Conservation (phyloP, 306 rosid species). For the Canavalia ensiformis region DNA sequence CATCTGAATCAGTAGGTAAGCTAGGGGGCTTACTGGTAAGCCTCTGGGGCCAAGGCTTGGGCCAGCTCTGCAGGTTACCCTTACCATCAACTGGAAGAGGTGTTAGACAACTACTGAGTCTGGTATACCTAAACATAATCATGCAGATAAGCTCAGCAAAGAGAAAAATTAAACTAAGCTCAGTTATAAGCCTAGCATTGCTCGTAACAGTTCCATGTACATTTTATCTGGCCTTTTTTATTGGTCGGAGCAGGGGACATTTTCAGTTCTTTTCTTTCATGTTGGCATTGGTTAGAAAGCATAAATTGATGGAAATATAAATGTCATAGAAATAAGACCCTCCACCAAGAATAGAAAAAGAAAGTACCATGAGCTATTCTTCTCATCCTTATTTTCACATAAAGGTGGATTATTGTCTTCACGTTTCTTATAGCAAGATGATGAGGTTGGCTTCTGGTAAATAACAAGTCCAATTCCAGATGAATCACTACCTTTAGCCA, state of each 20-base stretch:
- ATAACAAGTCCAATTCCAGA: slow-evolving; percentile 91
- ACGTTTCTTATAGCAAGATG: slow-evolving; percentile 73
- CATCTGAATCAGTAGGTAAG: slow-evolving; percentile 59
- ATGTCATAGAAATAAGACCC: slow-evolving; percentile 22
- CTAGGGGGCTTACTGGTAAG: slow-evolving; percentile 79
- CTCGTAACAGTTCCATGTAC: slow-evolving; percentile 8
- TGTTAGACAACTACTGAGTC: slow-evolving; percentile 69
- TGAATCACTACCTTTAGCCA: slow-evolving; percentile 72
- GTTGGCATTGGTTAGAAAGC: slow-evolving; percentile 19
- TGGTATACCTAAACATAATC: slow-evolving; percentile 69
- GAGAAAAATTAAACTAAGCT: background rate
- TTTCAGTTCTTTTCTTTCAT: slow-evolving; percentile 13
- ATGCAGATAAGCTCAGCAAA: slow-evolving; percentile 47
- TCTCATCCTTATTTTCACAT: slow-evolving; percentile 65
- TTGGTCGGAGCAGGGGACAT: background rate
- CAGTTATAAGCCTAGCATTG: background rate
- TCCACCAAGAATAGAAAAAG: background rate
- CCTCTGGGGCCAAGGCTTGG: slow-evolving; percentile 87
- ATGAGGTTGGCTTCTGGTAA: slow-evolving; percentile 85
- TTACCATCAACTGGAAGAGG: slow-evolving; percentile 67
- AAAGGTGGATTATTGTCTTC: slow-evolving; percentile 67
- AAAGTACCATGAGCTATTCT: slow-evolving; percentile 82
- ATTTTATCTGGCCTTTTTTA: background rate
- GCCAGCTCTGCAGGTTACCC: slow-evolving; percentile 75
- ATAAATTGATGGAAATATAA: slow-evolving; percentile 28